Base-by-base conservation (phyloP, 2,329 filamentous ascomycete species). In the Lojkania enalia region DNA sequence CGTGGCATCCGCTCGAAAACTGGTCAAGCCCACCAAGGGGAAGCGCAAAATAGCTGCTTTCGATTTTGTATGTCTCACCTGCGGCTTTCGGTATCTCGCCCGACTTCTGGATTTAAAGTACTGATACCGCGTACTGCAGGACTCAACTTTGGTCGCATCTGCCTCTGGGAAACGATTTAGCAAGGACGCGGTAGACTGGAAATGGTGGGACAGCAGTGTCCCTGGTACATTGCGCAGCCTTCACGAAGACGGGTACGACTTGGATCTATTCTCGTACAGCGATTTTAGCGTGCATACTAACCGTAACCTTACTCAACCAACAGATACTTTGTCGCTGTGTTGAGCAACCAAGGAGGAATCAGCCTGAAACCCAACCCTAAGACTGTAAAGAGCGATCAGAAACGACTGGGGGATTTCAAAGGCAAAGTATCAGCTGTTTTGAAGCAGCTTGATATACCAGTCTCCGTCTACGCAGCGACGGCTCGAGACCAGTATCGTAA, bases 341-440 rank as follows among this genome's bases (percentile, higher is more conserved):
- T 99, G 38, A 95, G 88, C 51, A 99, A 99, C 67, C 94, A 99
- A 70, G 91, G 79, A 38, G 90, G 87, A 12, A 77, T 99, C 33
- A 86, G 81, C 13, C 74, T 97, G 2, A 87, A 87, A 51, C 79
- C 82, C 14, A 82, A 89, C 41, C 73, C 84, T n/a, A 94, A 90
- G 59, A 74, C 76, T 2, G 80, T 86, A 4, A 88, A 87, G 55
- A 74, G 72, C 20, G 79, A 84, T 58, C 83, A 83, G 47, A 85
- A 85, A 46, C 85, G 87, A 51, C 75, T 94, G 2, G 69, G 75
- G 4, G 85, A 84, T n/a, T 96, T 95, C 75, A 97, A 96, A 67
- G 77, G 83, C 42, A 95, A 95, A 61, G 83, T 86, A 50, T 76
- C 76, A 16, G 79, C 83, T 2, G 79, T 96, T 1, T 75, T 96